Evolutionary conservation across 2,329 filamentous ascomycete genomes (phyloP).

Genomic region (Botryotinia narcissicola): DNA sequence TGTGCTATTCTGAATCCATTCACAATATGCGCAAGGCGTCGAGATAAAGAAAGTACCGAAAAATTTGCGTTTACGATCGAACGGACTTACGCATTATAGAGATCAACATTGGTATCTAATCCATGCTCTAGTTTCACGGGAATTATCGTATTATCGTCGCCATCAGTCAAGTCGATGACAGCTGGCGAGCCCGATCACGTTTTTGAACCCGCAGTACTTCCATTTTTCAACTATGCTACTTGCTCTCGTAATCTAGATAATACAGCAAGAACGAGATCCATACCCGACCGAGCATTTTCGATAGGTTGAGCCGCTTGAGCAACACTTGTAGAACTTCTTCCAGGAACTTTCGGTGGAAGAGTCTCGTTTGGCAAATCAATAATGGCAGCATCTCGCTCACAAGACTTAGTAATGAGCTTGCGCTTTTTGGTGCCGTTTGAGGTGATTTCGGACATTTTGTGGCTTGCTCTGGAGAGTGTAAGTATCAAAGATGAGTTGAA

Average conservation of each 20-base stretch:
- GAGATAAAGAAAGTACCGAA: neutral
- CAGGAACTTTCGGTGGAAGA: neutral
- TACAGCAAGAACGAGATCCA: neutral
- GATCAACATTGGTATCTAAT: neutral
- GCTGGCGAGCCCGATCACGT: no score
- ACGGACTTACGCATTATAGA: neutral
- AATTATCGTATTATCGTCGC: no score
- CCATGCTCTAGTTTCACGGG: neutral
- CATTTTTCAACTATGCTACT: neutral
- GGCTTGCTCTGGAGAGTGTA: neutral
- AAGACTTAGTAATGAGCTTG: neutral
- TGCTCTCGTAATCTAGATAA: neutral
- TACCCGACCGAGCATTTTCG: neutral
- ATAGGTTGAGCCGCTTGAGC: neutral
- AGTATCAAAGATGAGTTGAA: neutral
- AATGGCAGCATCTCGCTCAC: no score
- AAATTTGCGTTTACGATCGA: neutral
- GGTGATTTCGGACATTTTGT: neutral
- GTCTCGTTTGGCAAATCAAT: neutral
- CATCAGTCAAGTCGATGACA: neutral
- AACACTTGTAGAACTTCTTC: neutral
- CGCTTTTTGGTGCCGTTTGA: neutral
- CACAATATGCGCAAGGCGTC: no score
- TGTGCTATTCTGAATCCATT: no score
- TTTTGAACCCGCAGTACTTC: no score